Conservation (phyloP, 2,329 filamentous ascomycete species). For the Colletotrichum scovillei region DNA sequence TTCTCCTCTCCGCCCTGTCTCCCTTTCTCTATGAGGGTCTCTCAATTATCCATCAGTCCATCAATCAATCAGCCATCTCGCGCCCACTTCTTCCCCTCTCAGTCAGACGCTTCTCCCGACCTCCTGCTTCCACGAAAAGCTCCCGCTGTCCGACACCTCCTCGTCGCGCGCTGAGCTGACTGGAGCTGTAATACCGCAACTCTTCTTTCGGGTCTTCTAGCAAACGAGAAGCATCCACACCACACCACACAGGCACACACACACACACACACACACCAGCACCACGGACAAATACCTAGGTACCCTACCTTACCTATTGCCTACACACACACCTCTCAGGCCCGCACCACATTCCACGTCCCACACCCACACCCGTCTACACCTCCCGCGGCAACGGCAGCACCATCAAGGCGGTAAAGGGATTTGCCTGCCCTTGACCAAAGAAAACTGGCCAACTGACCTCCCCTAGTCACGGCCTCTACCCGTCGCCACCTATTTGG, state of each 20-base stretch:
- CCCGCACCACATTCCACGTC: neutral
- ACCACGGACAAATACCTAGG: conserved; percentile 1
- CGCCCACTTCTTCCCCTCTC: conserved; percentile 16
- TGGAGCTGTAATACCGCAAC: neutral
- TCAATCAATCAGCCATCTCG: conserved; percentile 9
- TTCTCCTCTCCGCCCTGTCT: neutral
- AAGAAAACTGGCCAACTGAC: conserved; percentile 26
- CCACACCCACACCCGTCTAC: conserved; percentile 1
- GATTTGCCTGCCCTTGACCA: neutral
- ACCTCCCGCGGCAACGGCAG: conserved; percentile 24
- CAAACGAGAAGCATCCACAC: neutral
- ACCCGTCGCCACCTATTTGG: conserved; percentile 27
- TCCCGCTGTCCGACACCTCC: neutral
- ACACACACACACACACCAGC: neutral
- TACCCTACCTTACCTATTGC: conserved; percentile 9
- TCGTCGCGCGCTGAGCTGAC: neutral
- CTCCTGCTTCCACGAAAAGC: neutral
- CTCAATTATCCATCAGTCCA: neutral
- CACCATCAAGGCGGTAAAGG: conserved; percentile 32
- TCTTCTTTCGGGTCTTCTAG: neutral
- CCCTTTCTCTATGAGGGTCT: neutral
- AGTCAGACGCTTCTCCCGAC: conserved; percentile 6
- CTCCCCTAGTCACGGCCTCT: conserved; percentile 17
- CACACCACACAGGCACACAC: neutral
- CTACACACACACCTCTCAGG: conserved; percentile 18